Base-by-base conservation (phyloP, 202 grass and related monocot genomes). In the Eragrostis tef region DNA sequence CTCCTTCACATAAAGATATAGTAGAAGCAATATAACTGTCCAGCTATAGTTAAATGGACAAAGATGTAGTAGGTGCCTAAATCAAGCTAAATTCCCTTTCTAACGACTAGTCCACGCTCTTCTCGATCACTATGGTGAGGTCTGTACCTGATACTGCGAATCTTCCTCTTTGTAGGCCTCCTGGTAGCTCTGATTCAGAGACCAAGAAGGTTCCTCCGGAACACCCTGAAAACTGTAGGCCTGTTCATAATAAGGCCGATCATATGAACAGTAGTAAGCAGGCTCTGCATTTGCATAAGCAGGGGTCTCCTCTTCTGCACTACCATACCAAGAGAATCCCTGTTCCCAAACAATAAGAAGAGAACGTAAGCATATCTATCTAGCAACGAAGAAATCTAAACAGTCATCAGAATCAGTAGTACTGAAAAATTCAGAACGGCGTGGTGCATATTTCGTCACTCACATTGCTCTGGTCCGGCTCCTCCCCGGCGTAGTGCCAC, bases 71-170 rank as follows among this genome's bases (percentile, higher is more conserved):
- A 64, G 0, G 12, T 12, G 15, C 2, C 2, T 31, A 17, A 46
- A 63, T 13, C 27, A 24, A 6, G 52, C 22, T 11, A 69, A 81
- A 62, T 5, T 2, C 5, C n/a, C 6, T 66, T 29, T 10, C 3
- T 48, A 65, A 70, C 3, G 29, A 47, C 31, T 81, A 26, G 27
- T 74, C 42, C n/a, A 47, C 45, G 17, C 16, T 74, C 8, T 67
- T 50, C 27, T 47, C 21, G 41, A 48, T 21, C 14, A 58, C 16
- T 5, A 9, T 27, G 1, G 31, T 27, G 17, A 2, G 17, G 59
- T 66, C 63, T 73, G 44, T 68, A 98, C 96, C 85, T 84, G 75
- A 81, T 87, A 60, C 67, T 76, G 89, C 49, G 66, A 70, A 12
- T 80, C 72, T 65, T 87, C 73, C 69, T 90, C 80, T 64, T 47